Percentiles rank a stretch among this genome's conserved stretches.
These are phyloP conservation scores for Arxiozyma bovina DNA, from an alignment of 1,139 yeast species.

Conservation along the genomic window DNA sequence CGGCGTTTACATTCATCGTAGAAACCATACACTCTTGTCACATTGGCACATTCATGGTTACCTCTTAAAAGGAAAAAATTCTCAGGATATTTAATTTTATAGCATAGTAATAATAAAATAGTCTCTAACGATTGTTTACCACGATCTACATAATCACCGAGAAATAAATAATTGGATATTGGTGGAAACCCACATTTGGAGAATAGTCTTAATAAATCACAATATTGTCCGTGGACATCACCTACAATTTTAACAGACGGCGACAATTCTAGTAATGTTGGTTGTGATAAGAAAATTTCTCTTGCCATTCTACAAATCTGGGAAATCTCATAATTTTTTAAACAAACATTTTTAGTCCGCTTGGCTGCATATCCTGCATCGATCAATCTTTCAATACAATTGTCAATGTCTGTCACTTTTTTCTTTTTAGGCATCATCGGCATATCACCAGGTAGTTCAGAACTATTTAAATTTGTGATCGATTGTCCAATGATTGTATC, in stretches of 20 bases:
- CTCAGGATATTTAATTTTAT: slow-evolving; percentile 87
- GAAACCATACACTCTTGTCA: slow-evolving; percentile 84
- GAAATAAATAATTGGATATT: slow-evolving; percentile 69
- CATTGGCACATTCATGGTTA: slow-evolving; percentile 92
- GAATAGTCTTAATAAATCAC: slow-evolving; percentile 74
- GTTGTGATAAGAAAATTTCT: slow-evolving; percentile 75
- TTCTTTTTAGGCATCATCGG: slow-evolving; percentile 3
- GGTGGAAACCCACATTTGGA: slow-evolving; percentile 97
- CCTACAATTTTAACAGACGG: slow-evolving; percentile 94
- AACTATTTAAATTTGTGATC: background rate
- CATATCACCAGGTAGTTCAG: background rate
- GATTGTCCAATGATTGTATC: background rate
- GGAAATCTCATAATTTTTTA: slow-evolving; percentile 75
- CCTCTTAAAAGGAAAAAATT: slow-evolving; percentile 83
- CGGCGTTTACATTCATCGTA: slow-evolving; percentile 91
- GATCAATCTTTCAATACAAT: slow-evolving; percentile 68
- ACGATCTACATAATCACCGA: slow-evolving; percentile 90
- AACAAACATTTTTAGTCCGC: slow-evolving; percentile 72
- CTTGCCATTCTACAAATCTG: slow-evolving; percentile 73
- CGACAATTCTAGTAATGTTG: slow-evolving; percentile 69
- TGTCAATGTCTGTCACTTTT: slow-evolving; percentile 59
- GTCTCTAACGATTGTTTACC: slow-evolving; percentile 89
- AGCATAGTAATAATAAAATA: slow-evolving; percentile 66
- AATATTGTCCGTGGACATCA: slow-evolving; percentile 89
- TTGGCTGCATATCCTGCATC: slow-evolving; percentile 95